A percentile compares a stretch with the other conserved stretches of the same genome.
These are phyloP conservation scores for Neckera pumila DNA, from an alignment of 225 moss, liverwort and hornwort species.

Conservation along the genomic window DNA sequence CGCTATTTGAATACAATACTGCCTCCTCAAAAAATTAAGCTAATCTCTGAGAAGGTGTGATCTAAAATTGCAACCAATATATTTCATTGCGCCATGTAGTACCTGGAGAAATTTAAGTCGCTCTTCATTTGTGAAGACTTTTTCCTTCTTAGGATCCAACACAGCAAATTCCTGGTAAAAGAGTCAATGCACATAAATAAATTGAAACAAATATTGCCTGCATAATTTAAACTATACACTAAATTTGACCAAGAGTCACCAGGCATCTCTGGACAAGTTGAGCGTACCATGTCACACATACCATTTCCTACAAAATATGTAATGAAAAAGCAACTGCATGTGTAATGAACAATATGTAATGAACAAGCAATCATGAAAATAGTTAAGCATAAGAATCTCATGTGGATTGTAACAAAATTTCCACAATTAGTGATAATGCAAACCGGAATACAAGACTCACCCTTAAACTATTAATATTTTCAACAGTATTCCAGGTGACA, in stretches of 20 bases:
- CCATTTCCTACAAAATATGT: not conserved
- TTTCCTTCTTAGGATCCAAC: conserved; percentile 63
- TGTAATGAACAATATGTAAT: not conserved
- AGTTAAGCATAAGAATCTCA: not conserved
- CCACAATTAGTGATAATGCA: not conserved
- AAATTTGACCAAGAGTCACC: not conserved
- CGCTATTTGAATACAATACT: not conserved
- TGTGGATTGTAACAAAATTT: not conserved
- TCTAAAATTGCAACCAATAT: not conserved
- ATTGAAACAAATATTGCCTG: not conserved
- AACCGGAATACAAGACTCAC: conserved; percentile 26
- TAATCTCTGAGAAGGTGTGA: not conserved
- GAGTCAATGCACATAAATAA: not conserved
- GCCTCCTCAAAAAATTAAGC: not conserved
- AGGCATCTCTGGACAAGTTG: not conserved
- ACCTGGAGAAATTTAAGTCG: conserved; percentile 91
- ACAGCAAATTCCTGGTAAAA: conserved; percentile 63
- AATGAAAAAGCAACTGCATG: not conserved
- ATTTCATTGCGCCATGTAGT: not conserved
- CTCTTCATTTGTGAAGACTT: conserved; percentile 70
- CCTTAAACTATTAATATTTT: conserved; percentile 75
- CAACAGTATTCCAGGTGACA: conserved; percentile 77
- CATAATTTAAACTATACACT: not conserved
- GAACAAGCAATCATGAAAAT: not conserved
- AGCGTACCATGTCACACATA: not conserved